Conservation (phyloP, 176 grass and related monocot genomes). For the Coix lacrymajobi region DNA sequence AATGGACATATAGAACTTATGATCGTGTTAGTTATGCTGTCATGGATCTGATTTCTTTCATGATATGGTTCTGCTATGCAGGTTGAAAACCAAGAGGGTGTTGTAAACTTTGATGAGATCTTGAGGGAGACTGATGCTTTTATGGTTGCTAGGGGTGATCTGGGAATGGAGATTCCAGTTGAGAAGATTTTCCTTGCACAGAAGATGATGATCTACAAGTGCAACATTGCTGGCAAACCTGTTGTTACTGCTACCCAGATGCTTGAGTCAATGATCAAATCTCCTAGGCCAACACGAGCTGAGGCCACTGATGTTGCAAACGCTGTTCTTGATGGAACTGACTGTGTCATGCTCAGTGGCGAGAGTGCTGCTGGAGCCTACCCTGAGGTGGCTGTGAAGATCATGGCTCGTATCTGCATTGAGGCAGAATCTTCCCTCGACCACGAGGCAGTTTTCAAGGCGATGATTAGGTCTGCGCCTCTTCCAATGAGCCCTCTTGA, state of each 20-base stretch:
- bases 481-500: slow-evolving; percentile 92
- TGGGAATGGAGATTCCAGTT: slow-evolving; percentile 95
- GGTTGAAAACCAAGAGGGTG: slow-evolving; percentile 96
- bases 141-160: slow-evolving; percentile 93
- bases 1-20: not conserved
- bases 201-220: slow-evolving; percentile 99
- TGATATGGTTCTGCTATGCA: slow-evolving; percentile 11
- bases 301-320: slow-evolving; percentile 96
- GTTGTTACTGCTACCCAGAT: slow-evolving; percentile 93
- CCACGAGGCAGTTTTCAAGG: slow-evolving; percentile 72
- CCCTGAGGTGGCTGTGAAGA: slow-evolving; percentile 88
- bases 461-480: slow-evolving; percentile 67
- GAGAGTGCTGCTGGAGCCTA: slow-evolving; percentile 89
- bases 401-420: slow-evolving; percentile 82
- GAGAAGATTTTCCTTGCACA: slow-evolving; percentile 96
- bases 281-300: slow-evolving; percentile 78
- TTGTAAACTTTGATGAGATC: slow-evolving; percentile 90
- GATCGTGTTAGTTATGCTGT: not conserved
- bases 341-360: slow-evolving; percentile 95
- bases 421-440: slow-evolving; percentile 92
- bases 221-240: slow-evolving; percentile 82
- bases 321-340: slow-evolving; percentile 85
- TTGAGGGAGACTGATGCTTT: slow-evolving; percentile 87
- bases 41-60: slow-evolving; percentile 16
- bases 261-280: slow-evolving; percentile 97